These are phyloP conservation scores for Penicillium longicatenatum DNA, from an alignment of 495 filamentous ascomycete genomes.

Conservation along the genomic window DNA sequence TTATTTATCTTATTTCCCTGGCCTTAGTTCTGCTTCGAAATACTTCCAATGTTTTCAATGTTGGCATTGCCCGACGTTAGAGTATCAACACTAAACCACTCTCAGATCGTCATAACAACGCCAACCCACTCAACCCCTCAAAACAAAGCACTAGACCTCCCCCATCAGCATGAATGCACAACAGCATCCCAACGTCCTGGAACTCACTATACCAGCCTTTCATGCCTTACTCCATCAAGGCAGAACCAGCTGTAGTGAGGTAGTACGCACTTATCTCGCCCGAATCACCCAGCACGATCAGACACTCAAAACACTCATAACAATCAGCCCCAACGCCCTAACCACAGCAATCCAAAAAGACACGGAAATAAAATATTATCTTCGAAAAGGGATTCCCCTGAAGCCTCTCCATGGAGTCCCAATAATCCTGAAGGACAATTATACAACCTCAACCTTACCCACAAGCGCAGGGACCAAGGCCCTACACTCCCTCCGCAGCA, in stretches of 20 bases:
- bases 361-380: constrained; percentile 29
- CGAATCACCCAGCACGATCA: constrained; percentile 59
- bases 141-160: no score
- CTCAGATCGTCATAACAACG: neutral
- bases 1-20: no score
- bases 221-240: constrained; percentile 53
- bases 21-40: no score
- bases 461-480: constrained; percentile 58
- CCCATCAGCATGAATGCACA: neutral
- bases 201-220: constrained; percentile 56
- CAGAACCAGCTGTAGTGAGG: constrained; percentile 49
- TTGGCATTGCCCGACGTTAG: neutral
- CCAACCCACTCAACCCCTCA: neutral
- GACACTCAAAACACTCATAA: constrained; percentile 57
- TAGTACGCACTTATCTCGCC: constrained; percentile 56
- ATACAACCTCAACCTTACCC: constrained; percentile 50
- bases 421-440: constrained; percentile 66
- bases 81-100: neutral
- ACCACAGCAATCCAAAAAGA: constrained; percentile 51
- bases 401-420: constrained; percentile 52
- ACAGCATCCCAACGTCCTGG: constrained; percentile 36
- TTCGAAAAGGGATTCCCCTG: constrained; percentile 10
- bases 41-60: no score
- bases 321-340: constrained; percentile 54
- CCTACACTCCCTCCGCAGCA: constrained; percentile 43